Percentiles rank a stretch among this genome's conserved stretches.
Evolutionary conservation across 257 asterid species (phyloP).

Genomic region (Ligustrum vulgare): DNA sequence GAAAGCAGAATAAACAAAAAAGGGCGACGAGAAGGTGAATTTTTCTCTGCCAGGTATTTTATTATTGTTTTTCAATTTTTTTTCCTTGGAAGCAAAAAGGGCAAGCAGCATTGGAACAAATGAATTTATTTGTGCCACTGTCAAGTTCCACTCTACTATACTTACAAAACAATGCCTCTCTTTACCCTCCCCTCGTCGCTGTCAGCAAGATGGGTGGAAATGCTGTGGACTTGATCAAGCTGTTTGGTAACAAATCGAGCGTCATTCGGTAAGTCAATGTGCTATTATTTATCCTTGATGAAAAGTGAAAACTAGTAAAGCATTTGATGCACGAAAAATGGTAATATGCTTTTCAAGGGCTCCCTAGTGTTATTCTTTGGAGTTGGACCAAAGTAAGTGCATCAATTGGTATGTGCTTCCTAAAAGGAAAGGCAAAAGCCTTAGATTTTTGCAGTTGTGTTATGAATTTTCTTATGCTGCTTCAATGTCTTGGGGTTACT

Average conservation of each 20-base stretch:
- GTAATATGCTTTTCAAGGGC: background rate
- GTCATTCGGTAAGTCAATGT: constrained; percentile 56
- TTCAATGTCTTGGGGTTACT: background rate
- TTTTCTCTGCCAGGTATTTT: constrained; percentile 61
- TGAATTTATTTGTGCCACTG: constrained; percentile 5
- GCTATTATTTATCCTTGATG: background rate
- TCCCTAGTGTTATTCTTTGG: background rate
- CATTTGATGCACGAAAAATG: background rate
- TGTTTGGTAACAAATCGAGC: constrained; percentile 74
- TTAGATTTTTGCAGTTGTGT: background rate
- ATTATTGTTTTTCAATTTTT: background rate
- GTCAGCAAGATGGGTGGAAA: constrained; percentile 71
- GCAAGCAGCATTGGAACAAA: background rate
- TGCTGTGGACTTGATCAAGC: constrained; percentile 83
- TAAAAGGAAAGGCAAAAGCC: background rate
- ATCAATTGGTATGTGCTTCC: background rate
- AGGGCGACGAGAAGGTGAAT: constrained; percentile 76
- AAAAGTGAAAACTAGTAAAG: background rate
- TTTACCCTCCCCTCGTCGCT: constrained; percentile 22
- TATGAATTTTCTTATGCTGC: no score
- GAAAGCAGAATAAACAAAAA: constrained; percentile 86
- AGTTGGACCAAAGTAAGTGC: background rate
- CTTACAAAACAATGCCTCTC: constrained; percentile 13
- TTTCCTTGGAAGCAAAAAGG: background rate
- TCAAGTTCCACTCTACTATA: no score